Conservation (phyloP, 352 stramenopile genomes). For the Globisporangium apiculatum region DNA sequence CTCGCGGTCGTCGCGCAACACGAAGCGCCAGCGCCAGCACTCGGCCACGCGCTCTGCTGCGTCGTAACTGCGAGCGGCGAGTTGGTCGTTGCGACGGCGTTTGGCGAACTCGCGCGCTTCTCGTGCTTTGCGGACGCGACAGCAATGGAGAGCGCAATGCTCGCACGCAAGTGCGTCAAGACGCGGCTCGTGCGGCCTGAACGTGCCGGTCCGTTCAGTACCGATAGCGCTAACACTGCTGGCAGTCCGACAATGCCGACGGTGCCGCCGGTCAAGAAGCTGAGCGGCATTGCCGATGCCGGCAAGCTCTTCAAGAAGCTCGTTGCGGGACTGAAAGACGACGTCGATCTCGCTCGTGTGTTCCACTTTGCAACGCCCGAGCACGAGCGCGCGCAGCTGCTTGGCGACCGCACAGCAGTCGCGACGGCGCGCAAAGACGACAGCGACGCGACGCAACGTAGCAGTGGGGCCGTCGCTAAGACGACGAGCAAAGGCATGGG, state of each 20-base stretch:
- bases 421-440: conserved; percentile 1
- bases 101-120: conserved; percentile 62
- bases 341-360: conserved; percentile 61
- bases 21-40: conserved; percentile 19
- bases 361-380: conserved; percentile 44
- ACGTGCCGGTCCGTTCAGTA: conserved; percentile 22
- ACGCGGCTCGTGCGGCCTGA: conserved; percentile 36
- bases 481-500: conserved; percentile 21
- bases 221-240: conserved; percentile 20
- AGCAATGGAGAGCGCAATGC: conserved; percentile 44
- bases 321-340: conserved; percentile 42
- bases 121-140: conserved; percentile 49
- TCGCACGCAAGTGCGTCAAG: conserved; percentile 47
- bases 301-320: conserved; percentile 72
- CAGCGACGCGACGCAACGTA: conserved; percentile 1
- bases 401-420: conserved; percentile 33
- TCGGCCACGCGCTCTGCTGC: conserved; percentile 27
- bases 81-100: conserved; percentile 47
- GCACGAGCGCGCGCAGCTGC: conserved; percentile 39
- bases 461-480: conserved; percentile 7
- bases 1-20: conserved; percentile 44
- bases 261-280: conserved; percentile 15
- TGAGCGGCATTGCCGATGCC: conserved; percentile 31
- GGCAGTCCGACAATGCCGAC: conserved; percentile 16
- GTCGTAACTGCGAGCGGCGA: conserved; percentile 46